Evolutionary conservation across 140 eudicot species (phyloP), one percentile per base, ranked within the genome.

Genomic region (Erigeron philadelphicus): DNA sequence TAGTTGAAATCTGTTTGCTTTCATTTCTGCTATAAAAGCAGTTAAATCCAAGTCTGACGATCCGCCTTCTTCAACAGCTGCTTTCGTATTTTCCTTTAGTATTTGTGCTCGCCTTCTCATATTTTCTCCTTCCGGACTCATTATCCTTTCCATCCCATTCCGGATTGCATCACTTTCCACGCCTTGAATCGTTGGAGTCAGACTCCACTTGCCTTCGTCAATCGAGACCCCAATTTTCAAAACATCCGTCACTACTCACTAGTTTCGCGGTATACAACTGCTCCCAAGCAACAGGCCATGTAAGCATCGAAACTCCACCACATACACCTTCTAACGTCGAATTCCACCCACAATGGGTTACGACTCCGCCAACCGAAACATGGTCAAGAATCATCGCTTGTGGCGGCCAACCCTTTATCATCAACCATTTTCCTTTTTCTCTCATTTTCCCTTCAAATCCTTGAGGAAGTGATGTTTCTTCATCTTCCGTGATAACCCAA

Each of bases 321-420:
- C 64, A 49, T 8, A 80, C 47, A 59, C 88, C 88, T 76, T 83
- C 87, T 44, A 86, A 70, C 21, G 70, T 75, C 50, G 96, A 89
- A 70, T 86, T 86, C 96, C 96, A 89, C 41, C 96, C 95, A 15
- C 95, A 89, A 45, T 86, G 96, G 8, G 96, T 86, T 66, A 86
- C 68, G 50, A 89, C 79, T 43, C 79, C 81, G 0, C 87, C 87
- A 1, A 72, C 71, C 8, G 81, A 70, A 8, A 49, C 71, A 48
- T 82, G 87, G 4, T 75, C 76, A 13, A 82, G 84, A 55, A 82
- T 82, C 67, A 82, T 9, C 50, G 47, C 52, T 48, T 82, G 87
- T 0, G 87, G 87, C 1, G 84, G 81, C 87, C 87, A 82, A n/a
- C 84, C 87, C 58, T 61, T 74, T 31, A 82, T 75, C 6, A 82